Evolutionary conservation across 257 asterid species (phyloP).

Genomic region (Gentiana dahurica): DNA sequence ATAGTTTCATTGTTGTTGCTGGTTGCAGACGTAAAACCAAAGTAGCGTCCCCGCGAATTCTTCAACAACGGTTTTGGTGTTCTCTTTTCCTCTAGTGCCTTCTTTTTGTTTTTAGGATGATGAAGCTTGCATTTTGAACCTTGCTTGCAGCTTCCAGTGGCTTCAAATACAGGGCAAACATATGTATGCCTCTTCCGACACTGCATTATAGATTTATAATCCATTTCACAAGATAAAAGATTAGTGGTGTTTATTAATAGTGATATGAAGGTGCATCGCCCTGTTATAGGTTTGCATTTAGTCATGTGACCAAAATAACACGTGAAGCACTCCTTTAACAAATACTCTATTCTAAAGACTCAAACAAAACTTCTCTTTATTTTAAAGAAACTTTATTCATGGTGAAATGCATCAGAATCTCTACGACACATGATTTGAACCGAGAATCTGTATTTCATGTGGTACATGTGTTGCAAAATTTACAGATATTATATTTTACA

Average conservation of each 20-base stretch:
- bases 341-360: neutral
- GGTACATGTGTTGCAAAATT: too few species aligned
- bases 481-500: too few species aligned
- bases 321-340: neutral
- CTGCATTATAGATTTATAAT: slow-evolving; percentile 51
- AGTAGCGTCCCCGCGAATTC: slow-evolving; percentile 69
- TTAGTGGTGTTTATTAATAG: slow-evolving; percentile 32
- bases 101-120: slow-evolving; percentile 66
- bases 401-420: too few species aligned
- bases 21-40: slow-evolving; percentile 51
- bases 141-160: slow-evolving; percentile 61
- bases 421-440: neutral
- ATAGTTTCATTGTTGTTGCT: slow-evolving; percentile 21
- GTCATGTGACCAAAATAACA: neutral
- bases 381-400: too few species aligned
- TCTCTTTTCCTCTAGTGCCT: slow-evolving; percentile 25
- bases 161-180: slow-evolving; percentile 71
- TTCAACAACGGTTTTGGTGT: slow-evolving; percentile 32
- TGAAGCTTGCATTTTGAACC: slow-evolving; percentile 86
- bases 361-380: neutral
- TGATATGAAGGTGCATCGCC: slow-evolving; percentile 3
- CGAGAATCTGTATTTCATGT: too few species aligned
- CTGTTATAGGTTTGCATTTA: neutral
- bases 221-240: slow-evolving; percentile 48
- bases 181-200: slow-evolving; percentile 93